Base-by-base conservation (phyloP, 345 rosid genomes). In the Euphorbia peplus region DNA sequence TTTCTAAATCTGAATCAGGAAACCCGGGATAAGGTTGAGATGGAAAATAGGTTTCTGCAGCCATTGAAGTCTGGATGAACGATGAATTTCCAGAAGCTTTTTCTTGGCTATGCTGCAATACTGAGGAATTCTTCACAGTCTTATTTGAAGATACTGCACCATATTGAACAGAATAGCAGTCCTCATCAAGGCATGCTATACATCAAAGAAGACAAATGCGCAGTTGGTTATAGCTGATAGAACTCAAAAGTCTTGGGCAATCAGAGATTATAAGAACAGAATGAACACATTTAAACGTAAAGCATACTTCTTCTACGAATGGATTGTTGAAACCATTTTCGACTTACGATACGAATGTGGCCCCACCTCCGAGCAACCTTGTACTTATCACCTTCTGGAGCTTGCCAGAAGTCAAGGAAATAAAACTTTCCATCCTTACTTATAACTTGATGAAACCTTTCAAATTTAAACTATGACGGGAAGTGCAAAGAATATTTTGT, bases 311-410 rank as follows among this genome's bases (percentile, higher is more conserved):
- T 84, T 84, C 85, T 85, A 55, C 84, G 85, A 76, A 90, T 74
- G 65, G 93, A 91, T 72, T 91, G 97, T 67, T 87, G 82, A 79
- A 91, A 78, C 99, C 99, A 95, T 84, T 86, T 95, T 71, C 86
- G 80, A 66, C 83, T 75, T 60, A 95, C 90, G 72, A 91, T 88
- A 79, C 77, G 84, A 78, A 91, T 84, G 73, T 82, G 86, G 62
- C 97, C 97, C 99, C 99, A 95, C 77, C 83, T 86, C 52, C 72
- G 74, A 46, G 99, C 97, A 82, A 90, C 96, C 84, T 82, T 85
- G 80, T 83, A 88, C 76, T 95, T 95, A 82, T 91, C 97, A 72
- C 99, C 93, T 83, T 90, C 91, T 66, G 99, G 87, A 75, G 87
- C 85, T 83, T 95, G 76, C 70, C 55, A 64, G 53, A 46, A n/a